A percentile compares a stretch with the other conserved stretches of the same genome.
Conservation (phyloP, 257 asterid species). For the Ilex asprella region DNA sequence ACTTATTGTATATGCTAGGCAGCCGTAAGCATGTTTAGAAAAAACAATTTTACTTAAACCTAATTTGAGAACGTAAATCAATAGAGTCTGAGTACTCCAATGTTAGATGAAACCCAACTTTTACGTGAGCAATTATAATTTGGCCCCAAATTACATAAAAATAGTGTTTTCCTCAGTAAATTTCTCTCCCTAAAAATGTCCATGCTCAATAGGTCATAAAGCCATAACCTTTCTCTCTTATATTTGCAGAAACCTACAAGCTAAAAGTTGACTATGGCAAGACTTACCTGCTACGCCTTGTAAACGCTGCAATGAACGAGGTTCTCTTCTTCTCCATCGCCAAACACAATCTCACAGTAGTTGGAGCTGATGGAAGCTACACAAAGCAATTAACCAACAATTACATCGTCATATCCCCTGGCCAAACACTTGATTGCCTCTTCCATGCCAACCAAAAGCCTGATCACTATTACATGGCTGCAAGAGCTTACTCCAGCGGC, state of each 20-base stretch:
- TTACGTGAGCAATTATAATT: no score
- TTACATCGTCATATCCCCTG: slow-evolving; percentile 48
- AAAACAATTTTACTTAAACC: no score
- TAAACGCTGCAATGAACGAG: slow-evolving; percentile 53
- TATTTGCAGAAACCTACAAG: slow-evolving; percentile 37
- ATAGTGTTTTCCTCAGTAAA: no score
- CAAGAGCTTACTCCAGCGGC: slow-evolving; percentile 31
- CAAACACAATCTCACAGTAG: slow-evolving; percentile 37
- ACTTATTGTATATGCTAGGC: no score
- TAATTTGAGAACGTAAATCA: no score
- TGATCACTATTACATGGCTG: slow-evolving; percentile 49
- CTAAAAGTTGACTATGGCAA: slow-evolving; percentile 41
- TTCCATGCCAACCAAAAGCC: slow-evolving; percentile 45
- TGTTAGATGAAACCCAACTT: no score
- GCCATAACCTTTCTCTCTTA: no score
- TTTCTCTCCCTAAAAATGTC: no score
- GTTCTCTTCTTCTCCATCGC: slow-evolving; percentile 44
- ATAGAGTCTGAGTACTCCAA: no score
- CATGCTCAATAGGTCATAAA: no score
- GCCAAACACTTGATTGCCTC: slow-evolving; percentile 51
- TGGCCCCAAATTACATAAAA: no score
- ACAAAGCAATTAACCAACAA: slow-evolving; percentile 34
- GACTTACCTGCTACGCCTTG: slow-evolving; percentile 41
- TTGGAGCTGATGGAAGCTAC: slow-evolving; percentile 54
- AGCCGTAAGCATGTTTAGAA: no score